Evolutionary conservation across 176 grass and related monocot genomes (phyloP).

Genomic region (Zea mays): DNA sequence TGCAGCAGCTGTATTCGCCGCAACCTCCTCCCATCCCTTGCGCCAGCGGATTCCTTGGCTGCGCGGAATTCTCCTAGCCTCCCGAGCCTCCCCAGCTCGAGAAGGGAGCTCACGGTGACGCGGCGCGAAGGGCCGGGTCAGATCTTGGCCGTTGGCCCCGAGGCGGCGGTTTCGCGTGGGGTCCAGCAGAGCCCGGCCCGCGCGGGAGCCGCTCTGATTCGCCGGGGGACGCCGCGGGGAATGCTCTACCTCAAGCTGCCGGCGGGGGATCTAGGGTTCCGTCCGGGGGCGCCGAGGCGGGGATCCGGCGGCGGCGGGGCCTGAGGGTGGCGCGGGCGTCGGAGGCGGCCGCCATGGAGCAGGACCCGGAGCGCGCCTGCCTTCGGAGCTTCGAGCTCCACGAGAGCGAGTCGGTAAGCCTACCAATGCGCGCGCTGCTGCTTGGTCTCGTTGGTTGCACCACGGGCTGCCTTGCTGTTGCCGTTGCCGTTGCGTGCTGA

Average conservation of each 20-base stretch:
- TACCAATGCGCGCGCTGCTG: conserved; percentile 21
- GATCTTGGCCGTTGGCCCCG: neutral
- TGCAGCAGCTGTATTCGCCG: conserved; percentile 28
- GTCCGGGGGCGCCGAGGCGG: conserved; percentile 25
- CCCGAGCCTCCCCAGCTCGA: neutral
- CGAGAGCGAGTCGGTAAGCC: conserved; percentile 66
- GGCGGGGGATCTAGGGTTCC: conserved; percentile 54
- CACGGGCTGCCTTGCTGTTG: neutral
- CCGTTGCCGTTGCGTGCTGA: neutral
- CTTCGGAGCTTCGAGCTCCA: conserved; percentile 77
- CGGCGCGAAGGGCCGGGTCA: neutral
- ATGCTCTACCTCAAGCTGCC: conserved; percentile 82
- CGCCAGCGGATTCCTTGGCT: conserved; percentile 33
- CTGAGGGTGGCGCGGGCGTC: conserved; percentile 38
- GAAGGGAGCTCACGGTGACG: neutral
- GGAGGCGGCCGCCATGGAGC: conserved; percentile 14
- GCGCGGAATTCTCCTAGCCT: conserved; percentile 30
- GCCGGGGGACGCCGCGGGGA: conserved; percentile 36
- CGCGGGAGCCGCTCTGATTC: conserved; percentile 34
- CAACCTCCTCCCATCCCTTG: conserved; percentile 16
- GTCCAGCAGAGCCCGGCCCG: neutral
- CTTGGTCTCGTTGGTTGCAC: neutral
- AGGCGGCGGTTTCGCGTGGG: conserved; percentile 4
- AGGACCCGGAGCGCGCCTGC: conserved; percentile 36
- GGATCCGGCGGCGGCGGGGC: conserved; percentile 30